Evolutionary conservation across 441 rosid species (phyloP).

Genomic region (Corymbia citriodora): DNA sequence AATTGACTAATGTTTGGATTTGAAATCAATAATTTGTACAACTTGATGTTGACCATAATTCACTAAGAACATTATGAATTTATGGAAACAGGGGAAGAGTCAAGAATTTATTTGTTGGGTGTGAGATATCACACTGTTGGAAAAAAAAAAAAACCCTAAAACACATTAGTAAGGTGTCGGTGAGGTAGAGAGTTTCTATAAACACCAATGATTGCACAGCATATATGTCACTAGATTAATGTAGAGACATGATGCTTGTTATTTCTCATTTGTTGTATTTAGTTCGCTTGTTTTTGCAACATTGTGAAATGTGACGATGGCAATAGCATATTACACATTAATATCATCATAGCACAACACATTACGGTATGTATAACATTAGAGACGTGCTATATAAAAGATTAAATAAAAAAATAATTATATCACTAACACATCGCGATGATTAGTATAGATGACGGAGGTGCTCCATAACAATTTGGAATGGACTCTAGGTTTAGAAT

Average conservation of each 20-base stretch:
- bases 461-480: rapidly evolving
- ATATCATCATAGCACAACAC: neutral
- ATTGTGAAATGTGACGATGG: neutral
- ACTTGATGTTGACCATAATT: neutral
- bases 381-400: neutral
- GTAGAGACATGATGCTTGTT: neutral
- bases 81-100: neutral
- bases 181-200: neutral
- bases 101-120: neutral
- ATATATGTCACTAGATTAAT: neutral
- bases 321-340: too few species aligned
- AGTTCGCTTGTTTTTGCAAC: neutral
- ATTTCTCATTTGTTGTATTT: neutral
- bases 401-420: too few species aligned
- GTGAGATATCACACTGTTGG: neutral
- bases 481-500: neutral
- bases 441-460: too few species aligned
- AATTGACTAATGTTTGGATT: neutral
- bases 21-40: neutral
- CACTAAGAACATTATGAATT: neutral
- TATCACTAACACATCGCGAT: neutral
- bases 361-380: neutral
- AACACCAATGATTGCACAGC: neutral
- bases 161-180: too few species aligned
- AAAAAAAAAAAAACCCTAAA: too few species aligned